Conservation (phyloP, 2,329 filamentous ascomycete genomes). For the Amesomyces nigricolor region DNA sequence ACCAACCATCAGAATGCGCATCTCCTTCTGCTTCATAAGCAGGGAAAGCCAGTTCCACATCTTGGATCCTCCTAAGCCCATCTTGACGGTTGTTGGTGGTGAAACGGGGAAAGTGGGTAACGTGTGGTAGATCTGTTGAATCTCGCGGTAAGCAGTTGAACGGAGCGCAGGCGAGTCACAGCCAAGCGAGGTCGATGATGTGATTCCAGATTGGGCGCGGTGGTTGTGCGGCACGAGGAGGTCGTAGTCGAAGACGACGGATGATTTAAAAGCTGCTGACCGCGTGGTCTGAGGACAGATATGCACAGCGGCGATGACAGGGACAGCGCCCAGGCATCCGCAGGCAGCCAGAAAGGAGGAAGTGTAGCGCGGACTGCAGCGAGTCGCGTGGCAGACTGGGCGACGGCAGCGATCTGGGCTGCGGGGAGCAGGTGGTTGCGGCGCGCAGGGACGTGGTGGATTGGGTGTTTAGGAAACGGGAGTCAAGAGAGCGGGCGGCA, state of each 20-base stretch:
- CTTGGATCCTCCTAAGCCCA: slow-evolving; percentile 97
- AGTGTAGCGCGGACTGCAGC: slow-evolving; percentile 5
- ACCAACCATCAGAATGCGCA: slow-evolving; percentile 99
- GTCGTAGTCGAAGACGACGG: slow-evolving; percentile 7
- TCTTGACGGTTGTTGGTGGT: slow-evolving; percentile 52
- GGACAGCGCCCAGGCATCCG: slow-evolving; percentile 7
- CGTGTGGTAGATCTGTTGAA: slow-evolving; percentile 16
- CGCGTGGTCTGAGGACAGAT: slow-evolving; percentile 27
- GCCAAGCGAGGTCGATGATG: background rate
- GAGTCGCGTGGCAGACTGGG: slow-evolving; percentile 17
- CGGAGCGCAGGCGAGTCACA: background rate
- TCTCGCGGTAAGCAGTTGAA: slow-evolving; percentile 20
- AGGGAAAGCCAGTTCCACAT: slow-evolving; percentile 19
- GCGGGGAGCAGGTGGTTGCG: slow-evolving; percentile 1
- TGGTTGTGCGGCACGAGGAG: slow-evolving; percentile 11
- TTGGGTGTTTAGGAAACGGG: slow-evolving; percentile 6
- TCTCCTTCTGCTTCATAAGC: slow-evolving; percentile 77
- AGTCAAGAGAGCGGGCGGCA: slow-evolving; percentile 16
- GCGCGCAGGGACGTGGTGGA: slow-evolving; percentile 17
- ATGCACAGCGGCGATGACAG: slow-evolving; percentile 18
- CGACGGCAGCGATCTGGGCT: slow-evolving; percentile 9
- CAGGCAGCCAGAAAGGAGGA: slow-evolving; percentile 10
- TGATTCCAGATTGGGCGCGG: background rate
- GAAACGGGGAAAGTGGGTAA: slow-evolving; percentile 9
- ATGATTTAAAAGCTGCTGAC: slow-evolving; percentile 13